These are phyloP conservation scores for Cinnamomum chago DNA, from an alignment of 164 flowering plant species.

Conservation along the genomic window DNA sequence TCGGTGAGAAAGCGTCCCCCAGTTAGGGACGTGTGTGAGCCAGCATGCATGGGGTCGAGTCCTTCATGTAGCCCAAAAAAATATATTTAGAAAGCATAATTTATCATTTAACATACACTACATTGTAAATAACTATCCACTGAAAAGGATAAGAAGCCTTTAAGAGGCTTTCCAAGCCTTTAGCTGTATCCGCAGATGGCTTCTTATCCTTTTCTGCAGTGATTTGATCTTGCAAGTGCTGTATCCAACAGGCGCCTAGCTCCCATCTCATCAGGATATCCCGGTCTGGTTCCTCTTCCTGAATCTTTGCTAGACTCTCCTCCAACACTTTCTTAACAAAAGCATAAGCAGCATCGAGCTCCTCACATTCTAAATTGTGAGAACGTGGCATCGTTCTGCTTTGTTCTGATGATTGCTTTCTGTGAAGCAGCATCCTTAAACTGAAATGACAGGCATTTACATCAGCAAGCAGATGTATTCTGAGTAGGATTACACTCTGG, in stretches of 20 bases:
- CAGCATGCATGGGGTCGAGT: no score
- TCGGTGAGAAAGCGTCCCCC: no score
- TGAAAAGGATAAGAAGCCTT: no score
- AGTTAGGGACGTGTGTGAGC: no score
- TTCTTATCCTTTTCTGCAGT: conserved; percentile 90
- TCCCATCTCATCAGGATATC: conserved; percentile 87
- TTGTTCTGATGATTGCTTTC: conserved; percentile 40
- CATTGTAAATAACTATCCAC: no score
- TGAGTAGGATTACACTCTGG: neutral
- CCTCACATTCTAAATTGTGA: conserved; percentile 46
- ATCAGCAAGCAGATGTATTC: neutral
- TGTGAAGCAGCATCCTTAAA: conserved; percentile 83
- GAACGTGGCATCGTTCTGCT: conserved; percentile 26
- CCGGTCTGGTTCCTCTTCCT: conserved; percentile 42
- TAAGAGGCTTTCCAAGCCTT: conserved; percentile 82
- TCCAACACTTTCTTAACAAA: conserved; percentile 71
- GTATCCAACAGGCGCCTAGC: conserved; percentile 99
- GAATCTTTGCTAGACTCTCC: conserved; percentile 72
- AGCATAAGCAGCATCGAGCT: conserved; percentile 38
- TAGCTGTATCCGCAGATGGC: conserved; percentile 51
- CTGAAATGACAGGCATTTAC: conserved; percentile 34
- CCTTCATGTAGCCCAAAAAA: no score
- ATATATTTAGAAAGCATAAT: conserved; percentile 31
- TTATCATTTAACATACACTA: no score
- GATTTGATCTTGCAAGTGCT: conserved; percentile 91